Evolutionary conservation across 2,329 filamentous ascomycete species (phyloP), one percentile per base, ranked within the genome.

Genomic region (Verticillium klebahnii): DNA sequence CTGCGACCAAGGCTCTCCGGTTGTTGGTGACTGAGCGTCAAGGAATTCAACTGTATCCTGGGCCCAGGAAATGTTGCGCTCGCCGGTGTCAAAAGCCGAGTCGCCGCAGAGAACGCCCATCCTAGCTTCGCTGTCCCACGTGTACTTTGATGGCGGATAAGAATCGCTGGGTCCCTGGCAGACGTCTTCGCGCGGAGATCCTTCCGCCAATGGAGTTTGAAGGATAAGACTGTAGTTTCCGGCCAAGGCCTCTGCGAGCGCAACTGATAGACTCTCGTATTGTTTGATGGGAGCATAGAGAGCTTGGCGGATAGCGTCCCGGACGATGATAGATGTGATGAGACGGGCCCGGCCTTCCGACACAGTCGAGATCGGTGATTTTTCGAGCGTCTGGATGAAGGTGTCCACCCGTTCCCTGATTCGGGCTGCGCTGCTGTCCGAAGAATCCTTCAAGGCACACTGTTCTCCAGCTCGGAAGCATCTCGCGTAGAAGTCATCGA

Each of bases 51-150:
- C 61, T 63, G 77, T 76, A 2, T 63, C 62, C n/a, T 57, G 39
- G 67, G 74, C 74, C 55, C 69, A 72, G 2, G 62, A 7, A 14
- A 69, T 11, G 17, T 61, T 65, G 45, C 66, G 64, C 60, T 62
- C 61, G 5, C 63, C 62, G 32, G 69, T 59, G 59, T 69, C 61
- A 2, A 68, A 67, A 25, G 72, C 76, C 1, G 56, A 58, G 66
- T 79, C 77, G 62, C 69, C 67, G 67, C 77, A 80, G 23, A 73
- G 60, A 5, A 78, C 65, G 6, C 69, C 67, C 36, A 56, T 32
- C 8, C 62, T 61, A n/a, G 66, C 67, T 12, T 74, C 74, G 29
- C 60, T 55, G 52, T 54, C 19, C 17, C 45, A 56, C 0, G 45
- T 45, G 8, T n/a, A 31, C 2, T 25, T 39, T 3, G 4, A 2